Percentiles rank a stretch among this genome's conserved stretches.
Conservation (phyloP, 441 rosid species). For the Omphalea diandra region DNA sequence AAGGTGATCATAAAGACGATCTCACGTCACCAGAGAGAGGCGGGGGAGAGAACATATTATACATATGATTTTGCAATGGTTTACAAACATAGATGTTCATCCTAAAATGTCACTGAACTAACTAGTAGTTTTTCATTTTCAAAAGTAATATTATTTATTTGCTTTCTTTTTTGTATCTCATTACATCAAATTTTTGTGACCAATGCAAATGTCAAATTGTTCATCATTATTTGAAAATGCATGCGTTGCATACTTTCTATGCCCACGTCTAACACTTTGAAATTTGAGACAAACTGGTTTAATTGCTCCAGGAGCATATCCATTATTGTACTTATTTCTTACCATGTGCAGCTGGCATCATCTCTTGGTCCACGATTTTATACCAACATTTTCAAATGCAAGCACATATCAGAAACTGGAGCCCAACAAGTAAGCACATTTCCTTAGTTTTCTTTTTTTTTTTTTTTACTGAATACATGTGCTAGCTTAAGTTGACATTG, state of each 20-base stretch:
- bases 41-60: not conserved
- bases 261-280: not conserved
- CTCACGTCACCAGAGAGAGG: not conserved
- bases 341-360: slow-evolving; percentile 87
- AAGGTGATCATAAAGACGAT: slow-evolving; percentile 52
- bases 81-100: slow-evolving; percentile 15
- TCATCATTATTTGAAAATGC: not conserved
- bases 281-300: not conserved
- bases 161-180: slow-evolving; percentile 13
- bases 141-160: not conserved
- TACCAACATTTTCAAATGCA: slow-evolving; percentile 96
- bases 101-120: not conserved
- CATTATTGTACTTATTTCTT: slow-evolving; percentile 8
- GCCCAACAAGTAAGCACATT: slow-evolving; percentile 75
- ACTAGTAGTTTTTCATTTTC: no score
- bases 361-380: slow-evolving; percentile 96
- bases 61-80: slow-evolving; percentile 4
- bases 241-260: not conserved
- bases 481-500: not conserved
- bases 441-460: slow-evolving; percentile 3
- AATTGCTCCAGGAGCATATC: not conserved
- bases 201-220: not conserved
- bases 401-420: slow-evolving; percentile 97
- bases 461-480: not conserved
- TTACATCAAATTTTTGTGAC: not conserved